Evolutionary conservation across 257 asterid species (phyloP).

Genomic region (Cynanchum wilfordii): DNA sequence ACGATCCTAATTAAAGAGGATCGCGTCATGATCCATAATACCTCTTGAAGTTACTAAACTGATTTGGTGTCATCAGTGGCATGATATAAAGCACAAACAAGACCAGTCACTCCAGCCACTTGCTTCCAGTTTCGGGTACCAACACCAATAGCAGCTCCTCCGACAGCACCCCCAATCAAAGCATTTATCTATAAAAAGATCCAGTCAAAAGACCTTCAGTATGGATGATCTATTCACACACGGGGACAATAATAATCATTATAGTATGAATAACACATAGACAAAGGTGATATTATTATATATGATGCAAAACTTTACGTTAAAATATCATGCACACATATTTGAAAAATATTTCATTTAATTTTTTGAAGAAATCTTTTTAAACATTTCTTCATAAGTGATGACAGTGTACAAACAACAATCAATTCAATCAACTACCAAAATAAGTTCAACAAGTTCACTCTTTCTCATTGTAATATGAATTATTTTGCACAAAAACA

Average conservation of each 20-base stretch:
- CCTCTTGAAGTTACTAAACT: not conserved
- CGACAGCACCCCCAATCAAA: conserved; percentile 65
- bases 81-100: conserved; percentile 51
- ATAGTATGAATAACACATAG: not conserved
- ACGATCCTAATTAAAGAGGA: not conserved
- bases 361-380: not conserved
- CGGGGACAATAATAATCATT: not conserved
- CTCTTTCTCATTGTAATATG: not conserved
- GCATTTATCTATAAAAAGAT: conserved; percentile 48
- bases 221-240: not conserved
- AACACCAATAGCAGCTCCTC: conserved; percentile 77
- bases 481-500: not conserved
- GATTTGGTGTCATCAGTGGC: conserved; percentile 41
- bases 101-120: conserved; percentile 64
- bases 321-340: not conserved
- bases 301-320: not conserved
- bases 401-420: not conserved
- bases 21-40: not conserved
- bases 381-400: not conserved
- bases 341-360: not conserved
- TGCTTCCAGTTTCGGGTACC: conserved; percentile 85
- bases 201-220: not conserved
- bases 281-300: not conserved
- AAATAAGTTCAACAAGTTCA: not conserved
- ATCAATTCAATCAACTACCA: not conserved